Percentiles rank a stretch among this genome's conserved stretches.
These are phyloP conservation scores for Taphrina communis DNA, from an alignment of 1,139 yeast genomes.

Conservation along the genomic window DNA sequence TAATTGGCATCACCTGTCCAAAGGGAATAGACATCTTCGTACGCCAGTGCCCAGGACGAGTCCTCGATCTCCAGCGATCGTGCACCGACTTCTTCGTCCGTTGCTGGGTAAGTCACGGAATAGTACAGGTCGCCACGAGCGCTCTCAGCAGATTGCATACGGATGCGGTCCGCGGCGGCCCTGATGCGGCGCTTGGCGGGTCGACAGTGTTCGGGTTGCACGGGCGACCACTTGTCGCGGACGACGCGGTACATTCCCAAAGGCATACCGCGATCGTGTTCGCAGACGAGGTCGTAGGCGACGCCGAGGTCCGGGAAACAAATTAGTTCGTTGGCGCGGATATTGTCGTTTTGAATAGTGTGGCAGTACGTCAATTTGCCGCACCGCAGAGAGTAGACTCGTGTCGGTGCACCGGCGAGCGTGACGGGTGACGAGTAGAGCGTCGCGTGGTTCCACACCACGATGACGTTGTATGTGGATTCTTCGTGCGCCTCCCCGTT, in stretches of 20 bases:
- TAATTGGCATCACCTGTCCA: conserved; percentile 19
- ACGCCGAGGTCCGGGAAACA: conserved; percentile 3
- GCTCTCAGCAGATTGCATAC: too few relatives aligned
- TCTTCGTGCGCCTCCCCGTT: conserved; percentile 3
- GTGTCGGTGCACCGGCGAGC: background rate
- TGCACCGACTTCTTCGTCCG: background rate
- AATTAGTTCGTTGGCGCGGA: background rate
- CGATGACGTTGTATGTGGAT: conserved; percentile 1
- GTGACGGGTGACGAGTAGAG: conserved; percentile 12
- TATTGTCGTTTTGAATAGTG: conserved; percentile 10
- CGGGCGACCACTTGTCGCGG: conserved; percentile 8
- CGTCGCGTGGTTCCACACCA: conserved; percentile 17
- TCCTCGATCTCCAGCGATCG: background rate
- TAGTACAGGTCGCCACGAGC: too few relatives aligned
- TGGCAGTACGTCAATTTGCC: conserved; percentile 8
- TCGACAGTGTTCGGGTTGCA: background rate
- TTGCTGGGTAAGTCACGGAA: too few relatives aligned
- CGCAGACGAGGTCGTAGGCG: conserved; percentile 17
- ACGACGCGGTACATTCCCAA: conserved; percentile 17
- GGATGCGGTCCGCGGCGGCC: background rate
- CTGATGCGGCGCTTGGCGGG: conserved; percentile 2
- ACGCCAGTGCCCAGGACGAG: conserved; percentile 10
- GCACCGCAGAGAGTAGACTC: background rate
- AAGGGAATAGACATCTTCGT: background rate
- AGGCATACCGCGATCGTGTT: conserved; percentile 13